Evolutionary conservation across 2,329 filamentous ascomycete species (phyloP).

Genomic region (Fusarium brevicatenulatum): DNA sequence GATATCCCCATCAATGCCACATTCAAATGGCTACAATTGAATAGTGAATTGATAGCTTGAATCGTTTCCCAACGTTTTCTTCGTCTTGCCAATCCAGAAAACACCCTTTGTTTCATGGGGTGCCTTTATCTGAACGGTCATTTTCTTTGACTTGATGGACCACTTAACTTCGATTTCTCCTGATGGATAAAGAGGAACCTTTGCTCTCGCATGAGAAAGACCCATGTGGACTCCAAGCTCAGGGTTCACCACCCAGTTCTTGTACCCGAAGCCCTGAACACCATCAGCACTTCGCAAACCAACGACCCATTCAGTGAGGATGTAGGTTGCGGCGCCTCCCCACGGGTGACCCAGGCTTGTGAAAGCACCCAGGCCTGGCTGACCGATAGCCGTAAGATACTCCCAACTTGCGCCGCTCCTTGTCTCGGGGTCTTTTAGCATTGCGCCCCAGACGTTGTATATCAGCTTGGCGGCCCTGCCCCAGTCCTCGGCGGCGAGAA

Average conservation of each 20-base stretch:
- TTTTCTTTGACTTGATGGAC: background rate
- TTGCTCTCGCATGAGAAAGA: background rate
- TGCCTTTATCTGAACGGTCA: background rate
- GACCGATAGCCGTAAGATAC: background rate
- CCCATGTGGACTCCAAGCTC: conserved; percentile 5
- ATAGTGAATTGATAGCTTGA: background rate
- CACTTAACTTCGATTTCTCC: background rate
- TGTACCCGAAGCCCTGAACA: background rate
- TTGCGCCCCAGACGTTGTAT: conserved; percentile 1
- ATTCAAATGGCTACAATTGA: background rate
- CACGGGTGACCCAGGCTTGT: conserved; percentile 1
- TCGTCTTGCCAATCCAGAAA: background rate
- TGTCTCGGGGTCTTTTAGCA: conserved; percentile 5
- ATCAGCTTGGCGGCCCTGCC: background rate
- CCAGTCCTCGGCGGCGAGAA: background rate
- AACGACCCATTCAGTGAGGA: conserved; percentile 6
- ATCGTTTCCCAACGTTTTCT: background rate
- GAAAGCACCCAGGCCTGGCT: background rate
- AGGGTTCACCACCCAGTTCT: conserved; percentile 1
- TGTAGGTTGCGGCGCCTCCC: conserved; percentile 8
- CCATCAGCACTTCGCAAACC: conserved; percentile 3
- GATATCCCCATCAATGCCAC: background rate
- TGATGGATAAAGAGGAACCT: background rate
- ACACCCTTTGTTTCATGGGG: conserved; percentile 3
- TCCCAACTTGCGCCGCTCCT: conserved; percentile 8